Conservation (phyloP, 805 yeast species). For the Metschnikowia matae region DNA sequence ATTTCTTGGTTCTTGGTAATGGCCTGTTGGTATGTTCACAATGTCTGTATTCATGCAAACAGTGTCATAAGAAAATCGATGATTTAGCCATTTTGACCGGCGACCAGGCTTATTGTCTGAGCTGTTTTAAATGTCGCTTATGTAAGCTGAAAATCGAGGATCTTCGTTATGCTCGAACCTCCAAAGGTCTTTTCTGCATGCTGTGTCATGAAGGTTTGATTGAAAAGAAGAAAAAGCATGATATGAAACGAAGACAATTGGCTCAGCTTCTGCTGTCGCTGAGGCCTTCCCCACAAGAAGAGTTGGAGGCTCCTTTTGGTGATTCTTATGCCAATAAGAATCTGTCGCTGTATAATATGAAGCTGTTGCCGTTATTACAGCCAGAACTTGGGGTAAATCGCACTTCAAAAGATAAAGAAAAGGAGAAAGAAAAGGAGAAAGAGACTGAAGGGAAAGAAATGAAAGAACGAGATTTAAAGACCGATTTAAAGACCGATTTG, state of each 20-base stretch:
- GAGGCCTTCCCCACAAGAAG: constrained; percentile 14
- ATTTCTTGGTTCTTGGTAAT: constrained; percentile 87
- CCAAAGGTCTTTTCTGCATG: constrained; percentile 91
- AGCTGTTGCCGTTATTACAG: constrained; percentile 12
- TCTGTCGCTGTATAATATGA: constrained; percentile 10
- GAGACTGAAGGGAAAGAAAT: no score
- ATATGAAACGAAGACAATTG: constrained; percentile 38
- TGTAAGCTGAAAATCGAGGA: constrained; percentile 86
- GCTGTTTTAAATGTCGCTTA: constrained; percentile 84
- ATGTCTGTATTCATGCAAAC: constrained; percentile 87
- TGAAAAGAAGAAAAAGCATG: constrained; percentile 68
- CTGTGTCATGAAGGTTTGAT: constrained; percentile 80
- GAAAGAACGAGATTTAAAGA: neutral
- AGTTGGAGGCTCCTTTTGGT: constrained; percentile 44
- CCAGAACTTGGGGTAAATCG: neutral
- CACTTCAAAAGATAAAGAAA: neutral
- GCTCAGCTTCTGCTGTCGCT: constrained; percentile 26
- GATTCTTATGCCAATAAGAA: constrained; percentile 4
- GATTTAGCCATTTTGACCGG: constrained; percentile 94
- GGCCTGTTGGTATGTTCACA: constrained; percentile 87
- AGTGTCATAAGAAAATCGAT: constrained; percentile 81
- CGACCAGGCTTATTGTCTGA: constrained; percentile 89
- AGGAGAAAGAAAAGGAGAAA: neutral
- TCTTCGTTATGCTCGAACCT: constrained; percentile 85
- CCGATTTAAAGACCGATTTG: no score